Evolutionary conservation across 176 grass and related monocot genomes (phyloP), one percentile per base, ranked within the genome.

Genomic region (Avena sativa): DNA sequence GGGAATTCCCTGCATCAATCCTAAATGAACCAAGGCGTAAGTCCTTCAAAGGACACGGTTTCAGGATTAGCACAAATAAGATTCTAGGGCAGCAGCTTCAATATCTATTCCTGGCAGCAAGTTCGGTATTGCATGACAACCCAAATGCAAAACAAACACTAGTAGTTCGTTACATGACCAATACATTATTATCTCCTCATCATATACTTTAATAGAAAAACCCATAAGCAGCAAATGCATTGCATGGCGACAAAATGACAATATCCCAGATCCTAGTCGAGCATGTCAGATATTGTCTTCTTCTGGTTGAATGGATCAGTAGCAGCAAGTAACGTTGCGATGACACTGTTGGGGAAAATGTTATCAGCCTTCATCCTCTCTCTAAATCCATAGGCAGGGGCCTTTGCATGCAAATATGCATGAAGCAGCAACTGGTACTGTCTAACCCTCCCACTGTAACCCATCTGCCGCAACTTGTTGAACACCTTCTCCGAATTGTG

Each of bases 311-410:
- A 95, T 20, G 87, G 89, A 87, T 98, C 83, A 5, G 90, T 87
- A 57, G 85, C 74, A 2, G 78, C 47, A 83, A 98, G 74, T 81
- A 93, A 87, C 64, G 77, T 59, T 46, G 84, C 48, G 13, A 95
- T 46, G 7, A 71, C 30, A 63, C 70, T 83, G 19, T 92, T 93
- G 49, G 91, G 91, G 76, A 91, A 95, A 79, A 94, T 82, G 86
- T 90, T 89, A 85, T 97, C 95, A 81, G 92, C 92, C 70, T 94
- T 94, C 92, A 97, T 88, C 80, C 95, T 94, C 62, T 97, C 95
- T 83, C 19, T 97, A 80, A 97, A 92, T 66, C 95, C 95, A 80
- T 97, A 97, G 63, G 69, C 81, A 46, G 95, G 88, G 53, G 71
- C 8, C 86, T 94, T 92, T 44, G 92, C 84, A 57, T 91, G 81